phyloP scores from a whole-genome alignment of 148 eudicot genomes.

The Bassia scoparia region DNA sequence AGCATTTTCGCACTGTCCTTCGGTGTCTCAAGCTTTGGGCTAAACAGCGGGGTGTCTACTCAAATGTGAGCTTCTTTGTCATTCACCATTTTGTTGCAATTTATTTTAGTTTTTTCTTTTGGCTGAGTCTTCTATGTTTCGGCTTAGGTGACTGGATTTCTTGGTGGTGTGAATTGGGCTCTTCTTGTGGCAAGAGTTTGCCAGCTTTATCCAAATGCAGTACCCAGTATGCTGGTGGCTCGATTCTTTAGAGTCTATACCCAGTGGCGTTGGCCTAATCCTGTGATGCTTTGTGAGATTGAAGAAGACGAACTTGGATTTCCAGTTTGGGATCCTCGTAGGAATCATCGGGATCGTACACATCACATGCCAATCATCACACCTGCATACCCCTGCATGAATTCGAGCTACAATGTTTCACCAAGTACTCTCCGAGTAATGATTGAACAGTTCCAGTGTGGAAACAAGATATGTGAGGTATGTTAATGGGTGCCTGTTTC shows the following conservation, averaged over 20 bases:
- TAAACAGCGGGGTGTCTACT: conserved; percentile 78
- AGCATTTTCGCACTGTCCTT: conserved; percentile 79
- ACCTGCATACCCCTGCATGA: conserved; percentile 97
- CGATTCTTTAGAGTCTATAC: conserved; percentile 87
- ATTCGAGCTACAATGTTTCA: conserved; percentile 92
- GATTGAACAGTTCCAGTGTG: conserved; percentile 73
- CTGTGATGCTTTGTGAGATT: conserved; percentile 84
- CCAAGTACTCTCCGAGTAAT: conserved; percentile 80
- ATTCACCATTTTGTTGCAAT: neutral
- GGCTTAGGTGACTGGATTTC: conserved; percentile 81
- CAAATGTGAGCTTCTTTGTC: conserved; percentile 56
- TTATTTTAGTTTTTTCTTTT: neutral
- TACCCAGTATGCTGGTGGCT: conserved; percentile 85
- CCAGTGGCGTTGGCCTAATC: conserved; percentile 92
- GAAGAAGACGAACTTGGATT: conserved; percentile 82
- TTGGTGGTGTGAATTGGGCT: conserved; percentile 97
- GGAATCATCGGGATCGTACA: conserved; percentile 67
- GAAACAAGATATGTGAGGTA: conserved; percentile 76
- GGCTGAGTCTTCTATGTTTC: neutral
- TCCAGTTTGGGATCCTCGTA: conserved; percentile 85
- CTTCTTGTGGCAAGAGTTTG: conserved; percentile 86
- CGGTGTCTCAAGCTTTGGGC: conserved; percentile 93
- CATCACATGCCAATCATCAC: conserved; percentile 96
- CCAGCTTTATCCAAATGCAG: conserved; percentile 88
- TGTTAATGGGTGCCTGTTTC: conserved; percentile 6